phyloP scores from a whole-genome alignment of 352 stramenopile species.

The Globisporangium acanthophoron region DNA sequence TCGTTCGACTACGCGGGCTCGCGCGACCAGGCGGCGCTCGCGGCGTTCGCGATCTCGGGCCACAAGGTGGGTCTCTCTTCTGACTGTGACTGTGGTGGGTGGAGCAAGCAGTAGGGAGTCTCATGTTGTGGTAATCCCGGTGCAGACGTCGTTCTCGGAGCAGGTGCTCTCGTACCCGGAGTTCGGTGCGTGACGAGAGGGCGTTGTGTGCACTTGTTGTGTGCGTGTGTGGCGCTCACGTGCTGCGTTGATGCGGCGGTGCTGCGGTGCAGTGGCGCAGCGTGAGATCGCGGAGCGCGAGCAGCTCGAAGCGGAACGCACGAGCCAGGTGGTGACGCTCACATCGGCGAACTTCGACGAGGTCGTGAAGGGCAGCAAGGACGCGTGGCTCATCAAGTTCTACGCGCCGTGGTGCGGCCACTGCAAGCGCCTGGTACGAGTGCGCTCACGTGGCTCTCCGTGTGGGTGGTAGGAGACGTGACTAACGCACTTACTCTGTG shows the following conservation, averaged over 20 bases:
- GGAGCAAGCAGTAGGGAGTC: too few relatives aligned
- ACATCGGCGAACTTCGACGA: constrained; percentile 49
- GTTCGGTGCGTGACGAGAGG: constrained; percentile 30
- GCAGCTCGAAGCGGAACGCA: constrained; percentile 45
- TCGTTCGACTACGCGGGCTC: constrained; percentile 70
- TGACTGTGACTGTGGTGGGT: not conserved
- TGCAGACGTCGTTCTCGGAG: constrained; percentile 41
- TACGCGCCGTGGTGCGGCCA: constrained; percentile 78
- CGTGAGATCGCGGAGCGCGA: constrained; percentile 33
- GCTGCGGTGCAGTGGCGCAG: constrained; percentile 19
- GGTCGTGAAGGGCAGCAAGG: constrained; percentile 49
- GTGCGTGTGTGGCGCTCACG: not conserved
- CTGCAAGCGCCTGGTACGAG: constrained; percentile 70
- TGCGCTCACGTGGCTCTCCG: not conserved
- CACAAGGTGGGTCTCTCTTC: constrained; percentile 46
- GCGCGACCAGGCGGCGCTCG: constrained; percentile 50
- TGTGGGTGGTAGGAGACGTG: not conserved
- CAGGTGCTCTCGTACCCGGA: constrained; percentile 46
- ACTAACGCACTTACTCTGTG: not conserved
- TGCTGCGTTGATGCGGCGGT: not conserved
- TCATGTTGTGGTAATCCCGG: not conserved
- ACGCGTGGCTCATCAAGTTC: constrained; percentile 80
- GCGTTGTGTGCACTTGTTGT: not conserved
- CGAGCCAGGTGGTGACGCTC: constrained; percentile 46
- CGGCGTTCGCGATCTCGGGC: constrained; percentile 42